Percentiles rank a stretch among this genome's conserved stretches.
phyloP scores from a whole-genome alignment of 2,329 filamentous ascomycete genomes.

The Pseudocercospora cruenta region DNA sequence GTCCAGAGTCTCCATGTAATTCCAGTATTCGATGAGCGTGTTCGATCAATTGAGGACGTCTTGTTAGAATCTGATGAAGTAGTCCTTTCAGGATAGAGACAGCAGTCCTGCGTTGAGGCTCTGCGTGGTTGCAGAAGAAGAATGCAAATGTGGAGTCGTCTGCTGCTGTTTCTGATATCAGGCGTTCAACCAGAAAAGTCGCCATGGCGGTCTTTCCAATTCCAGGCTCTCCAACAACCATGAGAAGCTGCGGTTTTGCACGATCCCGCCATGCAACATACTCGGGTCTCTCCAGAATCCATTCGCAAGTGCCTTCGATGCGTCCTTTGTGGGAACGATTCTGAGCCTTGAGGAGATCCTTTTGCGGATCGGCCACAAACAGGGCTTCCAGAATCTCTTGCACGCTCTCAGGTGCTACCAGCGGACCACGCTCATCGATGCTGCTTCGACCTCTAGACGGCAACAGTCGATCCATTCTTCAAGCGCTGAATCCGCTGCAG shows the following conservation, averaged over 20 bases:
- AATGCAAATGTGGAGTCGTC: slow-evolving; percentile 2
- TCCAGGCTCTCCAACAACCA: slow-evolving; percentile 12
- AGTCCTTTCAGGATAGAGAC: slow-evolving; percentile 9
- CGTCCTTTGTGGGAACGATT: not conserved
- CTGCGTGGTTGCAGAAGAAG: slow-evolving; percentile 15
- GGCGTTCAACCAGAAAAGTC: slow-evolving; percentile 9
- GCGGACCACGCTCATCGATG: not conserved
- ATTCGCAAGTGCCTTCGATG: slow-evolving; percentile 1
- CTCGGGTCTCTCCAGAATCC: not conserved
- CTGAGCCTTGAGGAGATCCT: not conserved
- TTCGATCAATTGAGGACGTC: not conserved
- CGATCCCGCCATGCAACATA: not conserved
- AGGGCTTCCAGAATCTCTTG: slow-evolving; percentile 3
- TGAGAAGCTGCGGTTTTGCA: slow-evolving; percentile 1
- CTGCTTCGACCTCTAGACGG: not conserved
- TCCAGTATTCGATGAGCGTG: slow-evolving; percentile 7
- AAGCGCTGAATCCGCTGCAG: not conserved
- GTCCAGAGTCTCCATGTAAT: not conserved
- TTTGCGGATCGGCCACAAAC: slow-evolving; percentile 5
- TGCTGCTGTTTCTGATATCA: not conserved
- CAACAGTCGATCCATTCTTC: not conserved
- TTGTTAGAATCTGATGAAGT: slow-evolving; percentile 6
- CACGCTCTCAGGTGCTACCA: not conserved
- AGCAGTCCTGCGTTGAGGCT: slow-evolving; percentile 10
- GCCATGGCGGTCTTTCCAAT: slow-evolving; percentile 17